Evolutionary conservation across 1,284 basidiomycete species (phyloP).

Genomic region (Apiotrichum domesticum): DNA sequence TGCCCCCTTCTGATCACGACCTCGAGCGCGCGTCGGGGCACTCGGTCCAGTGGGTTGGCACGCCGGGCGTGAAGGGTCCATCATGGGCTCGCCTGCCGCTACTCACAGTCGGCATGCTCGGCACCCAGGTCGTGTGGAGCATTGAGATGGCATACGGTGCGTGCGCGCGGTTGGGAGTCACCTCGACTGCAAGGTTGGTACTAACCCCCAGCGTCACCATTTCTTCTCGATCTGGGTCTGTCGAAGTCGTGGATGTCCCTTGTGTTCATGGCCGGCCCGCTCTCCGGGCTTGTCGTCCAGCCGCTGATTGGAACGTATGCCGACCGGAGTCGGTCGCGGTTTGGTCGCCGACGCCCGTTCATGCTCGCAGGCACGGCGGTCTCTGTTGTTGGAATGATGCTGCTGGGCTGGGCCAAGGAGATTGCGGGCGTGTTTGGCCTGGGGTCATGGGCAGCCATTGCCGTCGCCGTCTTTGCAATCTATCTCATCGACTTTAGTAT

Average conservation of each 20-base stretch:
- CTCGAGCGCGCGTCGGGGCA: constrained; percentile 24
- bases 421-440: constrained; percentile 60
- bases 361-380: constrained; percentile 68
- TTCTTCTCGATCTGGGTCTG: constrained; percentile 81
- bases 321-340: constrained; percentile 78
- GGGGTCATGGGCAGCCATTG: constrained; percentile 49
- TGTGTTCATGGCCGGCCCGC: constrained; percentile 89
- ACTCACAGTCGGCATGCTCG: constrained; percentile 69
- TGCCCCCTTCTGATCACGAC: constrained; percentile 10
- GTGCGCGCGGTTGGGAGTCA: constrained; percentile 18
- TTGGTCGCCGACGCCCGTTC: constrained; percentile 76
- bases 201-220: constrained; percentile 64
- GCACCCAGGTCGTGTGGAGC: constrained; percentile 81
- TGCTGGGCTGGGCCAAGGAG: constrained; percentile 76
- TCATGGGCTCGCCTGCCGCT: constrained; percentile 60
- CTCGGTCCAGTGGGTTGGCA: constrained; percentile 53
- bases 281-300: constrained; percentile 86
- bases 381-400: constrained; percentile 65
- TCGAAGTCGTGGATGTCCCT: constrained; percentile 80
- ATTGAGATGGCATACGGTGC: constrained; percentile 85
- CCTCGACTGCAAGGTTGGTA: neutral
- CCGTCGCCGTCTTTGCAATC: constrained; percentile 75
- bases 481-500: constrained; percentile 88
- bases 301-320: constrained; percentile 81
- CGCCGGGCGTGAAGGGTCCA: constrained; percentile 57